Evolutionary conservation across 371 early-diverging fungal species (phyloP).

Genomic region (Lichtheimia ramosa): DNA sequence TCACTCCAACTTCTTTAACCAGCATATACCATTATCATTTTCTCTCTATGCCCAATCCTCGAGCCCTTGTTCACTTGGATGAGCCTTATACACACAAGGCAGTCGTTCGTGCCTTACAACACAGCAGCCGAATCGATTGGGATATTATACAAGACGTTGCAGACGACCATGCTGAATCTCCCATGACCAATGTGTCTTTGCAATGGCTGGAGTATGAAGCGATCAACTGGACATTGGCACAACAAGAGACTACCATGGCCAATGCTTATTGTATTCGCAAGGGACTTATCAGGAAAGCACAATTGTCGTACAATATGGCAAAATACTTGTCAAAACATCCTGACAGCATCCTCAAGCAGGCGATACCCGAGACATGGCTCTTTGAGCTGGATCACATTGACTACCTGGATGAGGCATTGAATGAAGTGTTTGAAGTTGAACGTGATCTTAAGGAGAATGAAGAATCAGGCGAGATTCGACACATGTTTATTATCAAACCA

Average conservation of each 20-base stretch:
- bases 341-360: slow-evolving; percentile 44
- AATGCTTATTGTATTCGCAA: slow-evolving; percentile 71
- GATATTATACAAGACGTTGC: slow-evolving; percentile 16
- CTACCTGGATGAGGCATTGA: slow-evolving; percentile 72
- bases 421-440: slow-evolving; percentile 70
- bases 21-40: not conserved
- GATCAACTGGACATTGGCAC: slow-evolving; percentile 54
- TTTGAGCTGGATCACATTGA: slow-evolving; percentile 73
- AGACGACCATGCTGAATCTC: slow-evolving; percentile 19
- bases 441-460: slow-evolving; percentile 52
- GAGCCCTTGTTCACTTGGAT: slow-evolving; percentile 44
- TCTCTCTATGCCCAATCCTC: slow-evolving; percentile 1
- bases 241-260: slow-evolving; percentile 26
- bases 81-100: slow-evolving; percentile 44
- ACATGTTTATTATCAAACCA: slow-evolving; percentile 69
- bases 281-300: slow-evolving; percentile 69
- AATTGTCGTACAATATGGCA: slow-evolving; percentile 60
- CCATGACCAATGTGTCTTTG: slow-evolving; percentile 25
- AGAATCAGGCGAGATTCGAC: slow-evolving; percentile 16
- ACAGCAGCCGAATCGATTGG: slow-evolving; percentile 23
- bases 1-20: too few relatives aligned
- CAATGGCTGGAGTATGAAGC: slow-evolving; percentile 74
- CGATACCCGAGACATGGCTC: slow-evolving; percentile 69
- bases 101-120: slow-evolving; percentile 33
- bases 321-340: slow-evolving; percentile 63